Base-by-base conservation (phyloP, 768 basidiomycete genomes). In the Psilocybe cubensis region DNA sequence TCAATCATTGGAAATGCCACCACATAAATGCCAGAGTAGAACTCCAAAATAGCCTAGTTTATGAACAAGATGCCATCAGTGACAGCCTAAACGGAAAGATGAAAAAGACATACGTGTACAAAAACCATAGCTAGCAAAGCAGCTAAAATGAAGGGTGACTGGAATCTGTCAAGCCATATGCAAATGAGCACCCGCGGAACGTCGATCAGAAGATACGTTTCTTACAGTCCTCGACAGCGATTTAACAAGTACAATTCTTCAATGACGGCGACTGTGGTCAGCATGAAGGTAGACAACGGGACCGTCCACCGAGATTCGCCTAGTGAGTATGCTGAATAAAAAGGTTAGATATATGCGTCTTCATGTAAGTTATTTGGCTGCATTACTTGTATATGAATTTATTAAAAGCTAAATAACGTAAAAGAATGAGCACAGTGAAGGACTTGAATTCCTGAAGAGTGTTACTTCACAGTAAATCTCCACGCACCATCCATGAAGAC, bases 181-280 rank as follows among this genome's bases (percentile, higher is more conserved):
- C 3, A 43, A 3, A 23, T 53, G 21, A 43, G 23, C 24, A n/a
- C 18, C 14, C 14, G 23, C 24, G 4, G 42, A 4, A 2, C 17
- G 17, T 28, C 27, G 21, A 23, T 25, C 7, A 18, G 18, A 8
- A 17, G 3, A 20, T 25, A 29, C 7, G 10, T 21, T 11, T 59
- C 66, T 50, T 40, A 64, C 67, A 68, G 48, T 50, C 57, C 49
- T 56, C 63, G 61, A 56, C 61, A 68, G 49, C 65, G 60, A 41
- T 65, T 59, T 5, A 68, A 61, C 29, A 68, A 41, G 47, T 67
- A 66, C 7, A 68, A 18, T 52, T 68, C 60, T 41, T 66, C 65
- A 10, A 61, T 61, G 14, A 64, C 53, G 8, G 59, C 64, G 20
- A 63, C 45, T 18, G 54, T 31, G 20, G 64, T 54, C 17, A 64